Evolutionary conservation across 2,329 filamentous ascomycete genomes (phyloP), one percentile per base, ranked within the genome.

Genomic region (Xylaria digitata): DNA sequence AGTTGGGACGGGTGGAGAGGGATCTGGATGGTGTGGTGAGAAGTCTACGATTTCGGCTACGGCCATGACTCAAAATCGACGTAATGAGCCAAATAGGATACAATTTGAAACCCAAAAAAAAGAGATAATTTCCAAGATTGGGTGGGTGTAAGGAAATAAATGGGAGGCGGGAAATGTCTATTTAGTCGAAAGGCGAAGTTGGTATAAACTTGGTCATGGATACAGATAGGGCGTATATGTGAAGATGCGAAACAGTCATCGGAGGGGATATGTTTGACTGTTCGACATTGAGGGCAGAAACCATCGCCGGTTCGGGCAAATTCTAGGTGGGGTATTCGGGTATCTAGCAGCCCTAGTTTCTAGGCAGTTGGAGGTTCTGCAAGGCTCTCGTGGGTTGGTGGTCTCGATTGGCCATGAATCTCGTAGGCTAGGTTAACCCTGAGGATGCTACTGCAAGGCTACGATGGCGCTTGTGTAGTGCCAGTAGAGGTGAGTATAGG

Each of bases 1-100:
- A 57, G 90, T 94, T 26, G 90, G 79, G 60, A 97, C 84, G 42
- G 90, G 89, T 59, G 89, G 84, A 34, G 90, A 90, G 59, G 91
- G 90, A 70, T 91, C 87, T 66, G 93, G 92, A 80, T 97, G 90
- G 78, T 91, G 90, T 75, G 94, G 94, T 67, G 95, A 97, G 80
- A 97, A 90, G 78, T 97, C 95, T 71, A 88, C 80, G 66, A 89
- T 82, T 67, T 84, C 81, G 42, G 78, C 70, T 45, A 82, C 81
- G 67, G 84, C 75, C 86, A 88, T 88, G 66, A 46, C 70, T 71
- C 56, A 48, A 43, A 40, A 46, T 17, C 26, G 43, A 46, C 45
- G 17, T 61, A 32, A 32, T 54, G 7, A 46, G 43, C 13, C 30
- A 55, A 19, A 43, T 52, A 2, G 26, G 23, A 42, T 23, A n/a